Conservation (phyloP, 2,329 filamentous ascomycete species). For the Clonostachys rhizophaga region DNA sequence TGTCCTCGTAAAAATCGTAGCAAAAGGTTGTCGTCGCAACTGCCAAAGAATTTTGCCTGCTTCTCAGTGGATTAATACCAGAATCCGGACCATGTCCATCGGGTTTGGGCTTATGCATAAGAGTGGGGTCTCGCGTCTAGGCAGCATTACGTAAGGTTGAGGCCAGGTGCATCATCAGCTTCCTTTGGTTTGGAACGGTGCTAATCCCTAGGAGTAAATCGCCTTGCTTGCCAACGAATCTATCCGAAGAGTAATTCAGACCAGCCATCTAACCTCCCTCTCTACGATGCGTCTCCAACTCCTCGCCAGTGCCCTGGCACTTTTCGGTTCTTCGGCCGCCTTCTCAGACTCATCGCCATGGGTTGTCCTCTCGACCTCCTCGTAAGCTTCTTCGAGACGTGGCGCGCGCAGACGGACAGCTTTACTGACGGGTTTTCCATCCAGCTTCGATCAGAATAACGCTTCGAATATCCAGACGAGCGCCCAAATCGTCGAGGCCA, state of each 20-base stretch:
- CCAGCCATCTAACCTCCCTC: neutral
- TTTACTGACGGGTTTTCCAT: neutral
- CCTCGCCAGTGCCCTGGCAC: slow-evolving; percentile 44
- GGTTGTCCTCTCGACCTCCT: slow-evolving; percentile 77
- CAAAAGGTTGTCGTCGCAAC: no score
- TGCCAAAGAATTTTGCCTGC: no score
- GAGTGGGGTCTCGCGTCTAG: slow-evolving; percentile 8
- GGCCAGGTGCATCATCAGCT: neutral
- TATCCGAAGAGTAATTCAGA: neutral
- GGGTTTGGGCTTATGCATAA: slow-evolving; percentile 2
- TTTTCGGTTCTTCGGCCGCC: slow-evolving; percentile 58
- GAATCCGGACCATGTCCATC: no score
- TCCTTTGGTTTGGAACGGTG: neutral
- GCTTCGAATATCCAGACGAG: slow-evolving; percentile 39
- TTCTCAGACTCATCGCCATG: slow-evolving; percentile 88
- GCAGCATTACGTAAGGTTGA: slow-evolving; percentile 16
- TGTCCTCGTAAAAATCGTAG: no score
- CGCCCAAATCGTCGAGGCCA: slow-evolving; percentile 32
- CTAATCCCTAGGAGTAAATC: neutral
- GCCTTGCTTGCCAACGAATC: neutral
- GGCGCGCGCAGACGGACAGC: no score
- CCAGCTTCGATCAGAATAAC: slow-evolving; percentile 21
- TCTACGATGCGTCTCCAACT: slow-evolving; percentile 48
- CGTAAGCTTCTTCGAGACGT: slow-evolving; percentile 48
- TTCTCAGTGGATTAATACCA: no score